Base-by-base conservation (phyloP, 352 stramenopile genomes). In the Phytopythium chamaehyphon region DNA sequence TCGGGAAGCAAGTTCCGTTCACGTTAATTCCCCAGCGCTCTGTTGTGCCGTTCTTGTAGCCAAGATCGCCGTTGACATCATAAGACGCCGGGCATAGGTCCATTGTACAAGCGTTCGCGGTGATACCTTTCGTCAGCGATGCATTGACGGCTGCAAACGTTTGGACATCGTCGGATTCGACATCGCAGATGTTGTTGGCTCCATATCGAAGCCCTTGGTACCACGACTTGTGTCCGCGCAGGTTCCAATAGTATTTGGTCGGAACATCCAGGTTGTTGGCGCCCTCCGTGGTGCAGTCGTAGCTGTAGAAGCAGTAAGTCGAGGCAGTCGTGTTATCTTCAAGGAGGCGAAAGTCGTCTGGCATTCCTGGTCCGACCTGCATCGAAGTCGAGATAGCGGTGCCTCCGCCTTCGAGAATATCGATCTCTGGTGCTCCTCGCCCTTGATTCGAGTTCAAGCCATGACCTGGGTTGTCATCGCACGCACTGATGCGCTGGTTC, bases 371-470 rank as follows among this genome's bases (percentile, higher is more conserved):
- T 2, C 69, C 66, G 21, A 95, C 56, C 54, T 97, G 90, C 14
- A 95, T 76, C 26, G 87, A 95, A 24, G 81, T 81, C 22, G 84
- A 96, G 58, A 95, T 56, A 42, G 66, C 53, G 59, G 50, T 61
- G 44, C 65, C 69, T 9, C 54, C 44, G 10, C 42, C 42, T 33
- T 42, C 37, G 51, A 82, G 84, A 36, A 80, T 60, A 6, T 85
- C 64, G 22, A 92, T 82, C 52, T 98, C 94, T 0, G 94, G 93
- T n/a, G 91, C 85, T 18, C 94, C 94, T 26, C 93, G 73, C 11
- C 92, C 92, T 47, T 77, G 57, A 23, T 82, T 74, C 2, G 81
- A 61, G 68, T 97, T 81, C 54, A 98, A 56, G 4, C 91, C 91
- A 62, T 83, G 97, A 47, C 97, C 93, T 23, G 94, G 91, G 49